Conservation (phyloP, 2,329 filamentous ascomycete species). For the Cryphonectria japonica region DNA sequence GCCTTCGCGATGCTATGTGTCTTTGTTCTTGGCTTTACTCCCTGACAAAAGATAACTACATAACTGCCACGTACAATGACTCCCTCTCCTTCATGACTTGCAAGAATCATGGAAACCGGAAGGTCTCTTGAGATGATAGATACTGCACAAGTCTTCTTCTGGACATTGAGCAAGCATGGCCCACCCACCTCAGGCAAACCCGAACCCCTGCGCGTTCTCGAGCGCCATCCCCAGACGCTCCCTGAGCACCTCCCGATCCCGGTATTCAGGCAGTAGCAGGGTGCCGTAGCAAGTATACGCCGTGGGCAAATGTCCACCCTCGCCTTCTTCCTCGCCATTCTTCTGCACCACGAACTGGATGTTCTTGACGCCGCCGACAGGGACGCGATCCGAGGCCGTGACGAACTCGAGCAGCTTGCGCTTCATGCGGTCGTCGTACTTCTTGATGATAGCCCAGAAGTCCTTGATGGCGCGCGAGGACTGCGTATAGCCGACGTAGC, state of each 20-base stretch:
- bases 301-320: conserved; percentile 70
- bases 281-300: conserved; percentile 94
- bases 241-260: conserved; percentile 67
- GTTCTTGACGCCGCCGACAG: conserved; percentile 81
- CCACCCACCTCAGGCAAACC: conserved; percentile 61
- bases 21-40: not conserved
- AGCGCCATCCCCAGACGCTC: conserved; percentile 83
- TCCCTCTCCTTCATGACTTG: not conserved
- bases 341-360: conserved; percentile 83
- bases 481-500: conserved; percentile 81
- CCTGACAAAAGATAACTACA: not conserved
- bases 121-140: not conserved
- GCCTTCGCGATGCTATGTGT: not conserved
- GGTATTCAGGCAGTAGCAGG: conserved; percentile 83
- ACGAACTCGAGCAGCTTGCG: conserved; percentile 87
- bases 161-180: not conserved
- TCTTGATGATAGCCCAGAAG: conserved; percentile 83
- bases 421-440: conserved; percentile 70
- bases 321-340: conserved; percentile 66
- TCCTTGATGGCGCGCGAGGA: conserved; percentile 70
- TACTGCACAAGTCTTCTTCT: not conserved
- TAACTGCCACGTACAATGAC: not conserved
- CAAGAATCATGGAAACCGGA: not conserved
- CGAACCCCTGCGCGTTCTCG: conserved; percentile 88
- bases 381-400: conserved; percentile 87